phyloP scores from a whole-genome alignment of 495 filamentous ascomycete genomes.

The Aspergillus saccharolyticus region DNA sequence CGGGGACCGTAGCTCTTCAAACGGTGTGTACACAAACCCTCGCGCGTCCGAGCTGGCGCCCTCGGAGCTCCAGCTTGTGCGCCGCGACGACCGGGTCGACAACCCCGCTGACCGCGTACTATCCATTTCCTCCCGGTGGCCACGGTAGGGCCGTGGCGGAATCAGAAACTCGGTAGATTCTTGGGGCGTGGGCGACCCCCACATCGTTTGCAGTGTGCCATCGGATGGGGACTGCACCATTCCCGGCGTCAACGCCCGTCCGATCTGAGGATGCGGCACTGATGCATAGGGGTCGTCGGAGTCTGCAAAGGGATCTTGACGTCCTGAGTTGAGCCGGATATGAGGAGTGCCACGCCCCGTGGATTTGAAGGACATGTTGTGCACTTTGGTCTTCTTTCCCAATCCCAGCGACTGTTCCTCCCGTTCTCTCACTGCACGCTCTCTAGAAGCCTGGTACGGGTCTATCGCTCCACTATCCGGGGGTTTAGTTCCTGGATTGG shows the following conservation, averaged over 20 bases:
- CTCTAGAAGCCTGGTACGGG: neutral
- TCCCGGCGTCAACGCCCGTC: conserved; percentile 18
- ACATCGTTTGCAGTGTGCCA: conserved; percentile 19
- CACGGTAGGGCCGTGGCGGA: conserved; percentile 44
- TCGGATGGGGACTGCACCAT: conserved; percentile 12
- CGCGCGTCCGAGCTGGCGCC: conserved; percentile 49
- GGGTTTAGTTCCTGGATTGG: neutral
- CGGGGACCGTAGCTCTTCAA: conserved; percentile 54
- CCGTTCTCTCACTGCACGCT: no score
- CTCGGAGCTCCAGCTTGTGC: conserved; percentile 61
- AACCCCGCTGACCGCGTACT: conserved; percentile 38
- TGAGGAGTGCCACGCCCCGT: conserved; percentile 26
- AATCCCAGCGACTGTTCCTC: neutral
- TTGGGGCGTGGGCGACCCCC: conserved; percentile 25
- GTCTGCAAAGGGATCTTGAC: conserved; percentile 45
- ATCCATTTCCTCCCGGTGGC: conserved; percentile 40
- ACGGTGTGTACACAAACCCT: conserved; percentile 34
- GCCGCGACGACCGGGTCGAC: conserved; percentile 42
- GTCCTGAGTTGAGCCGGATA: conserved; percentile 56
- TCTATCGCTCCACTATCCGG: no score
- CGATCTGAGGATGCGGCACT: conserved; percentile 10
- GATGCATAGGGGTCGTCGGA: conserved; percentile 25
- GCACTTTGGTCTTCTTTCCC: neutral
- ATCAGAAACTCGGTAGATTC: conserved; percentile 59
- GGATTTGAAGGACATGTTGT: conserved; percentile 11